Base-by-base conservation (phyloP, 2,329 filamentous ascomycete genomes). In the Helicocarpus griseus region DNA sequence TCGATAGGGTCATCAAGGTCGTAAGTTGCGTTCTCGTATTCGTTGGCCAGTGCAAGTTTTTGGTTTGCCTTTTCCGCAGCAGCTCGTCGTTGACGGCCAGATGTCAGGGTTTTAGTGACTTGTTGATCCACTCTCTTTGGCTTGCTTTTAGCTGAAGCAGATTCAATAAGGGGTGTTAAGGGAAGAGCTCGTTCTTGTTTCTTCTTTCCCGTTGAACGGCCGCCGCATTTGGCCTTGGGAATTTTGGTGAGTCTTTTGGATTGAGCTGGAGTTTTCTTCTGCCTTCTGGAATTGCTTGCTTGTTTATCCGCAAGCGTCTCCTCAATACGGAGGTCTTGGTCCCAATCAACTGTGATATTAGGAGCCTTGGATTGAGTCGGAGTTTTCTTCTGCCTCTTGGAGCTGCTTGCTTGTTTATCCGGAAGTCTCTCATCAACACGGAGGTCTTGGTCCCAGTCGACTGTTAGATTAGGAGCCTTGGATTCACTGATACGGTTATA, bases 391-490 rank as follows among this genome's bases (percentile, higher is more conserved):
- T 47, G 39, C 14, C 47, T 54, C 31, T 55, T 56, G 31, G 47
- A 29, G 6, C n/a, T 21, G 13, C 19, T 50, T 33, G 17, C 29
- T 36, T 21, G 3, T 17, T 3, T 14, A 6, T 21, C 22, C 17
- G 29, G 7, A 26, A 24, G 22, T 24, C 2, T 48, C 2, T 48
- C 40, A 14, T 53, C 45, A 5, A 57, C 53, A 5, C 56, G 56
- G 35, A 58, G 55, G 35, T 57, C 56, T 46, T 56, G 50, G 19
- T 57, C 55, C 56, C 56, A 58, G 40, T 58, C 56, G 6, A 56
- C 39, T 19, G 33, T 26, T 24, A 38, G 38, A 17, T 35, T 50
- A 14, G 33, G 45, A 5, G 44, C 36, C 4, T 33, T 33, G 7
- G 48, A 36, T 5, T 50, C 52, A 35, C 36, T 51, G 22, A 53